A percentile compares a stretch with the other conserved stretches of the same genome.
phyloP scores from a whole-genome alignment of 192 early-diverging fungal genomes.

The Powellomyces hirtus region DNA sequence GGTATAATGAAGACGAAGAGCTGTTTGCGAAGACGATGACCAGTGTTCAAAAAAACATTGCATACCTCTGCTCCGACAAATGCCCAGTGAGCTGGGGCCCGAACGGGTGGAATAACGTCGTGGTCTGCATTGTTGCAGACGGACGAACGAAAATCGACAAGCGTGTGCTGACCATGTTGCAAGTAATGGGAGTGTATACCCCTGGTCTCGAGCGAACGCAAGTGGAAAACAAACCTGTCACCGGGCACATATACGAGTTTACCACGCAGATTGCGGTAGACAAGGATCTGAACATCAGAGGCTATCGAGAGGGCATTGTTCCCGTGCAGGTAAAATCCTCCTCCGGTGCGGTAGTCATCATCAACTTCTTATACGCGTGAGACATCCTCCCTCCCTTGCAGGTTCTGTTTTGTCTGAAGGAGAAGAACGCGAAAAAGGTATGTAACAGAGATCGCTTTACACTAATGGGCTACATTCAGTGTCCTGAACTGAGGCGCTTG shows the following conservation, averaged over 20 bases:
- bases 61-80: slow-evolving; percentile 74
- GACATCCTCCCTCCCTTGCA: slow-evolving; percentile 64
- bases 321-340: slow-evolving; percentile 58
- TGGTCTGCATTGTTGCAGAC: slow-evolving; percentile 60
- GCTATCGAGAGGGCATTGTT: slow-evolving; percentile 52
- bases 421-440: slow-evolving; percentile 83
- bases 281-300: slow-evolving; percentile 55
- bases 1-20: slow-evolving; percentile 81
- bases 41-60: slow-evolving; percentile 87
- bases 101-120: slow-evolving; percentile 51
- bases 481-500: not conserved
- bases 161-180: slow-evolving; percentile 63
- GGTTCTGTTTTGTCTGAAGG: slow-evolving; percentile 83
- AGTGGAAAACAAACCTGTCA: slow-evolving; percentile 58
- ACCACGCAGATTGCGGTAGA: slow-evolving; percentile 74
- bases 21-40: slow-evolving; percentile 87
- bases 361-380: slow-evolving; percentile 50
- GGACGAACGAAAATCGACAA: slow-evolving; percentile 75
- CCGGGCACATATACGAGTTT: slow-evolving; percentile 87
- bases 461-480: too few species aligned
- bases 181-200: slow-evolving; percentile 78
- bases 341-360: too few species aligned
- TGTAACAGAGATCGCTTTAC: not conserved
- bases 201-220: slow-evolving; percentile 45
- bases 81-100: slow-evolving; percentile 70